These are phyloP conservation scores for Didymella pomorum DNA, from an alignment of 2,329 filamentous ascomycete species.

Conservation along the genomic window DNA sequence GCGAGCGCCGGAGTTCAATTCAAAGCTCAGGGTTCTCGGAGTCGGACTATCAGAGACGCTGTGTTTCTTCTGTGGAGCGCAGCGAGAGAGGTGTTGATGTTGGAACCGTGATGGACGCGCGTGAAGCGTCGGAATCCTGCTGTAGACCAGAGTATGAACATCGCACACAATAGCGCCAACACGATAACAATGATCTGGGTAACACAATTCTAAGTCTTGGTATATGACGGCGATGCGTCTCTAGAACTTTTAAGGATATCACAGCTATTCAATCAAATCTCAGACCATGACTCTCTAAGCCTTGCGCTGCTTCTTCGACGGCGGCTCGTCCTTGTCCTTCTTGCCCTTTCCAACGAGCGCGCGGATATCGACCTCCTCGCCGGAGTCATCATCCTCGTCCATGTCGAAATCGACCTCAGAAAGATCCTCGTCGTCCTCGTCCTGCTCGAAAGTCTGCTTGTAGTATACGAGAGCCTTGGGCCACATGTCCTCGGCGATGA, in stretches of 20 bases:
- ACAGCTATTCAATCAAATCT: not conserved
- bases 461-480: slow-evolving; percentile 90
- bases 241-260: not conserved
- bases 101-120: not conserved
- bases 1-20: not conserved
- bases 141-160: not conserved
- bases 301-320: slow-evolving; percentile 54
- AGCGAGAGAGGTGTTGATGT: not conserved
- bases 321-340: slow-evolving; percentile 42
- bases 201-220: not conserved
- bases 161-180: not conserved
- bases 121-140: not conserved
- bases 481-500: slow-evolving; percentile 87
- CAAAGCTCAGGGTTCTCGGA: not conserved
- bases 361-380: slow-evolving; percentile 63
- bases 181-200: not conserved
- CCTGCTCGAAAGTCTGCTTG: slow-evolving; percentile 68
- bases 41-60: not conserved
- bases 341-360: slow-evolving; percentile 58
- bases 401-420: slow-evolving; percentile 72
- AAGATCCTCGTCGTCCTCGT: slow-evolving; percentile 70
- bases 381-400: slow-evolving; percentile 60
- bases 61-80: not conserved
- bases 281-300: slow-evolving; percentile 28
- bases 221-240: slow-evolving; percentile 1